Evolutionary conservation across 1,284 basidiomycete genomes (phyloP), one percentile per base, ranked within the genome.

Genomic region (Trametes versicolor): DNA sequence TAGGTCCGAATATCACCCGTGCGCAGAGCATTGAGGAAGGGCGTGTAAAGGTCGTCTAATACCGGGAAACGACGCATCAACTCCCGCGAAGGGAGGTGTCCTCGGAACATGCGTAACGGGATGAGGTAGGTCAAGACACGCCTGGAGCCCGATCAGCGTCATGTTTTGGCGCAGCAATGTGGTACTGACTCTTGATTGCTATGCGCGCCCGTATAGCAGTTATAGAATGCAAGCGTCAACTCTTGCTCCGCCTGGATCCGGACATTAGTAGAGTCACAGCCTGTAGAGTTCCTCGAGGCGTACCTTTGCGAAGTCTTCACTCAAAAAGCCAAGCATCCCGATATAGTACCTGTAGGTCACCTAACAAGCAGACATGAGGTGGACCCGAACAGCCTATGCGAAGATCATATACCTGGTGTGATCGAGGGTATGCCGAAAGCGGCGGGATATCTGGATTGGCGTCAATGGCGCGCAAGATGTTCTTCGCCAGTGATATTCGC

Each of bases 261-360:
- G 43, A 54, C 21, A 29, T 50, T 25, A 47, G 13, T 29, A 19
- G 2, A 29, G 56, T 21, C 58, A 54, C 15, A 15, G 41, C 34
- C 15, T 53, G 36, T 49, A 47, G 29, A 27, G 23, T 41, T 52
- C 15, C 27, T 7, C 17, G 9, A 12, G 19, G 59, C 78, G 27
- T 58, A 91, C 92, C 80, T 94, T 94, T 49, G 82, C 83, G 74
- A 96, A 97, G 58, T 97, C 93, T 75, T 98, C 97, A 71, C 94
- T 95, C 63, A 98, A 78, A 78, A 99, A 98, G 71, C 90, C 92
- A 62, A 99, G 84, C 86, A 98, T 94, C 63, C 97, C 97, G 53
- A 97, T 80, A 76, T 98, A 98, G 82, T 97, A 99, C 68, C 89
- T 85, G 79, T 93, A 97, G 21, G 95, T 96, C 49, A 97, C 93